A percentile compares a stretch with the other conserved stretches of the same genome.
These are phyloP conservation scores for Polytrichum formosum DNA, from an alignment of 225 moss, liverwort and hornwort genomes.

Conservation along the genomic window DNA sequence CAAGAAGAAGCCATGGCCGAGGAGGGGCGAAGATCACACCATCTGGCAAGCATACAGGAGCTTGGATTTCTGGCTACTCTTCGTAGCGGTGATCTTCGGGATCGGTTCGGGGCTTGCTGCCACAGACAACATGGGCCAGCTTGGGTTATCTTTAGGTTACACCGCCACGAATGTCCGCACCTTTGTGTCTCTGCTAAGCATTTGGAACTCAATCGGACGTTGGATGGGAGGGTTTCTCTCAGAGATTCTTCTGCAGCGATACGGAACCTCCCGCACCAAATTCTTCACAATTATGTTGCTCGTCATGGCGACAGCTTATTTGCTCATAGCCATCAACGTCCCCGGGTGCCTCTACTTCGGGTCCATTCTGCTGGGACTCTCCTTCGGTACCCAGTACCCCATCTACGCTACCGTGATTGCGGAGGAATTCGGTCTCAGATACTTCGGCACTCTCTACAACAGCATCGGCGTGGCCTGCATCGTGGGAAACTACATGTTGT, in stretches of 20 bases:
- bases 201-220: conserved; percentile 74
- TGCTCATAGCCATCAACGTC: conserved; percentile 25
- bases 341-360: conserved; percentile 38
- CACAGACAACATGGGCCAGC: conserved; percentile 67
- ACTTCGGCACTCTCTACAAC: conserved; percentile 46
- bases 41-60: conserved; percentile 38
- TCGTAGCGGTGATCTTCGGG: conserved; percentile 51
- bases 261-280: conserved; percentile 44
- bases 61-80: conserved; percentile 72
- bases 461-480: conserved; percentile 32
- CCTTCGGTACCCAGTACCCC: conserved; percentile 36
- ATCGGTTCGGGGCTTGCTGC: conserved; percentile 65
- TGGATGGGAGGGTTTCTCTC: conserved; percentile 56
- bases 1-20: conserved; percentile 11
- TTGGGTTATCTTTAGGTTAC: conserved; percentile 65
- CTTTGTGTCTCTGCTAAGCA: conserved; percentile 64
- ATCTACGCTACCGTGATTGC: conserved; percentile 45
- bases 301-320: conserved; percentile 28
- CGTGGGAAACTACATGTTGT: conserved; percentile 37
- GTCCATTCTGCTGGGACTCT: conserved; percentile 38
- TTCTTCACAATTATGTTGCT: conserved; percentile 30
- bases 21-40: conserved; percentile 52
- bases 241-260: conserved; percentile 39
- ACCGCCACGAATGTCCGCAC: conserved; percentile 24
- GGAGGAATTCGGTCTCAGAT: conserved; percentile 39